Evolutionary conservation across 176 grass and related monocot species (phyloP).

Genomic region (Avena insularis): DNA sequence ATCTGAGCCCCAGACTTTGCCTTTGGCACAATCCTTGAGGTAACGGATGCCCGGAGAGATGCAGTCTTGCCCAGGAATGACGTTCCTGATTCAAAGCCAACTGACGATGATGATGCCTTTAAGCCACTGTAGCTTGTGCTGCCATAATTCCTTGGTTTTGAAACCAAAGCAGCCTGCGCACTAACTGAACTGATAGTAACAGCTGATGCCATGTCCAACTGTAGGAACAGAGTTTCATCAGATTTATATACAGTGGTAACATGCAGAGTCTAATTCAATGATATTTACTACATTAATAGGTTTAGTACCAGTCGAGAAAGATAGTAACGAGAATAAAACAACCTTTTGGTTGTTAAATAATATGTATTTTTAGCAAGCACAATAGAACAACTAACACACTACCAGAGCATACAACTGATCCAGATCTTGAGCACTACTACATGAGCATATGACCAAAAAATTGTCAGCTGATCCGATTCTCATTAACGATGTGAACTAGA

Average conservation of each 20-base stretch:
- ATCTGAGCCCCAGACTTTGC: slow-evolving; percentile 49
- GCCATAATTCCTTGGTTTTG: slow-evolving; percentile 44
- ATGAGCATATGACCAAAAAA: neutral
- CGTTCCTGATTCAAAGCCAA: slow-evolving; percentile 21
- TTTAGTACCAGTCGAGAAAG: neutral
- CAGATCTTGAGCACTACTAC: neutral
- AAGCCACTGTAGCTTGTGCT: slow-evolving; percentile 43
- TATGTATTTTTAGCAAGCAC: neutral
- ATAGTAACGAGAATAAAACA: neutral
- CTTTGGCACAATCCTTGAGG: slow-evolving; percentile 59
- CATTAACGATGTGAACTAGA: neutral
- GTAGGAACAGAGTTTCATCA: slow-evolving; percentile 23
- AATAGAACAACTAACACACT: neutral
- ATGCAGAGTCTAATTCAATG: neutral
- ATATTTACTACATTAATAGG: neutral
- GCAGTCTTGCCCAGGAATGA: slow-evolving; percentile 48
- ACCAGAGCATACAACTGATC: neutral
- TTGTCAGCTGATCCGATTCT: neutral
- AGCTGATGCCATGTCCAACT: slow-evolving; percentile 47
- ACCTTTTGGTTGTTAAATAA: neutral
- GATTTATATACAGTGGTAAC: neutral
- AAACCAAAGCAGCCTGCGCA: slow-evolving; percentile 45
- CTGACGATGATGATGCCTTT: slow-evolving; percentile 40
- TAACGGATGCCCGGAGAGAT: slow-evolving; percentile 39
- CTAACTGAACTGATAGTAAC: slow-evolving; percentile 42